Conservation (phyloP, 1,284 basidiomycete species). For the Pseudozyma sp. region DNA sequence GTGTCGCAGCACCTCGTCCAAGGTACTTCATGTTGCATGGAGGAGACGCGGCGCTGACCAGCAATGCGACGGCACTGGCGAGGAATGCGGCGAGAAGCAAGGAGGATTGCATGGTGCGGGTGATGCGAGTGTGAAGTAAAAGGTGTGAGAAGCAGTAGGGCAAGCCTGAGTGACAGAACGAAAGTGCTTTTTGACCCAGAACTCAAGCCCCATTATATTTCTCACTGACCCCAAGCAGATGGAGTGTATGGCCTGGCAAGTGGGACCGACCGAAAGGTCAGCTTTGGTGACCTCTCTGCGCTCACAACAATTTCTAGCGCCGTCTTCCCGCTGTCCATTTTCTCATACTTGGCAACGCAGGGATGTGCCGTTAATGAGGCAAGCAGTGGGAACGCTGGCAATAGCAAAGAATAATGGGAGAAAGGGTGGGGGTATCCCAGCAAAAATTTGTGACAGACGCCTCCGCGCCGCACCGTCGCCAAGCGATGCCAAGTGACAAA, state of each 20-base stretch:
- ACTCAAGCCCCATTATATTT: no score
- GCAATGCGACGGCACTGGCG: background rate
- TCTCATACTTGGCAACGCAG: background rate
- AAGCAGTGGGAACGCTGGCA: background rate
- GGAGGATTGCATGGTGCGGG: constrained; percentile 15
- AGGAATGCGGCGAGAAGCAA: constrained; percentile 1
- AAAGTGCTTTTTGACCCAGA: no score
- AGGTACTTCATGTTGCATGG: constrained; percentile 17
- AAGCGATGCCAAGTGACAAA: no score
- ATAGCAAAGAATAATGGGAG: background rate
- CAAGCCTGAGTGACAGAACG: background rate
- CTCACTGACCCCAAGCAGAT: no score
- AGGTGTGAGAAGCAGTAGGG: background rate
- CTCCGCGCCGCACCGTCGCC: no score
- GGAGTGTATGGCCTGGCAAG: no score
- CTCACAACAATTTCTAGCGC: no score
- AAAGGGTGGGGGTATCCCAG: background rate
- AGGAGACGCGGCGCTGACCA: constrained; percentile 22
- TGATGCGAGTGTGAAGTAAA: constrained; percentile 3
- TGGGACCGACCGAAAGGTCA: no score
- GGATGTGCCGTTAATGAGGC: background rate
- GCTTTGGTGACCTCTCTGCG: no score
- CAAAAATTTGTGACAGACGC: background rate
- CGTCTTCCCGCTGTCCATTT: background rate
- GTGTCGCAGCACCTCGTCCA: background rate